Evolutionary conservation across 345 rosid species (phyloP), one percentile per base, ranked within the genome.

Genomic region (Dovyalis caffra): DNA sequence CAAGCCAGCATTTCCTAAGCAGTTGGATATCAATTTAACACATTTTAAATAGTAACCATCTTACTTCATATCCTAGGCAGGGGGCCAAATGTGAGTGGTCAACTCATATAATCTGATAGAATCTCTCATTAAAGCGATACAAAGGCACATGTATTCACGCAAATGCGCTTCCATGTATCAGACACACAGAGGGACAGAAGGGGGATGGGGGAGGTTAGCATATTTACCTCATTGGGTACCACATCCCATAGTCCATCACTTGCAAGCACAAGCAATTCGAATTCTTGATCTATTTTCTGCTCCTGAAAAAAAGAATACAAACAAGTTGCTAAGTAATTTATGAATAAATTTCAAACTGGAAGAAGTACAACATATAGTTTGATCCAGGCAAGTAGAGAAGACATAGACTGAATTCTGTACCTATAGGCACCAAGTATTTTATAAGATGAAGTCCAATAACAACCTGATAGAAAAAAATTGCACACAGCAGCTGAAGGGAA

Each of bases 231-330:
- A 81, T 96, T 93, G 21, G 91, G 95, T 15, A 96, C 92, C 11
- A 93, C 99, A 83, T 96, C 98, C 99, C 99, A 93, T 64, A 93
- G 76, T 75, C 99, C 99, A 81, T 93, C 99, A 79, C 97, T 96
- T 53, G 98, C 98, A 74, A 96, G 92, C 69, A 96, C 97, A 68
- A 96, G 97, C 74, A 90, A 76, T 77, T 93, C 97, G 8, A 88
- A 72, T 69, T 90, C 97, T 66, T 89, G 84, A 74, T 90, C 92
- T 71, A 96, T 71, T 82, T 85, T 89, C 81, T 79, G 83, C 57
- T 93, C 98, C 99, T 96, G 88, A 34, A 81, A 78, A 68, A 45
- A 64, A 47, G 9, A 28, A 56, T 56, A 56, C 35, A 56, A 25
- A 23, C 34, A 56, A 23, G 25, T 63, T 38, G 60, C 40, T 25